Percentiles rank a stretch among this genome's conserved stretches.
Conservation (phyloP, 257 asterid species). For the Solanum sparsipilum region DNA sequence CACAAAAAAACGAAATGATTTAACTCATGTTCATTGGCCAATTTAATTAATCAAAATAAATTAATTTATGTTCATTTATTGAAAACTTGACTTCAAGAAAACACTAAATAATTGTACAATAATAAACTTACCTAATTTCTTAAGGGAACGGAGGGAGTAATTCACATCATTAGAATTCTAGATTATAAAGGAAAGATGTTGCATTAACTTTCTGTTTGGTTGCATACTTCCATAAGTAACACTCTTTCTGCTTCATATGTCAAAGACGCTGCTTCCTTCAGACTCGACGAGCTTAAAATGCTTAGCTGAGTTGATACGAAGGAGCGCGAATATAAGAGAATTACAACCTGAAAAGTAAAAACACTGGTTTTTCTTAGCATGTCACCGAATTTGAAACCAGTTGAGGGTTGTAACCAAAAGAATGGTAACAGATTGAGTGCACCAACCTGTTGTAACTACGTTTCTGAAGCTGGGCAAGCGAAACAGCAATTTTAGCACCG, state of each 20-base stretch:
- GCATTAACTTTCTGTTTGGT: neutral
- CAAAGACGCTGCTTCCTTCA: neutral
- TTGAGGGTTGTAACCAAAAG: neutral
- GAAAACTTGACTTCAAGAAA: neutral
- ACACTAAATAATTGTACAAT: neutral
- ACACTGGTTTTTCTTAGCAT: neutral
- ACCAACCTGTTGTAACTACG: neutral
- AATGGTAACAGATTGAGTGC: neutral
- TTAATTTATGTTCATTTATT: neutral
- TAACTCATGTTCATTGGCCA: neutral
- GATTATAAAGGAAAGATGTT: neutral
- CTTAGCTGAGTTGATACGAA: neutral
- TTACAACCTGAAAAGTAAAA: neutral
- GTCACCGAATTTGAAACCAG: neutral
- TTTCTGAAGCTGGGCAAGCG: conserved; percentile 48
- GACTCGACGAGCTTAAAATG: neutral
- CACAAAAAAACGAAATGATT: neutral
- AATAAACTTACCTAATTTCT: neutral
- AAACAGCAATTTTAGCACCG: conserved; percentile 78
- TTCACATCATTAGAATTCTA: neutral
- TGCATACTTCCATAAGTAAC: neutral
- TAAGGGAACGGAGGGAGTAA: neutral
- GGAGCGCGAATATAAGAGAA: neutral
- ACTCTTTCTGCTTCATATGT: neutral
- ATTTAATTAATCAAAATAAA: neutral